A percentile compares a stretch with the other conserved stretches of the same genome.
Evolutionary conservation across 2,329 filamentous ascomycete species (phyloP).

Genomic region (Exophiala spinifera): DNA sequence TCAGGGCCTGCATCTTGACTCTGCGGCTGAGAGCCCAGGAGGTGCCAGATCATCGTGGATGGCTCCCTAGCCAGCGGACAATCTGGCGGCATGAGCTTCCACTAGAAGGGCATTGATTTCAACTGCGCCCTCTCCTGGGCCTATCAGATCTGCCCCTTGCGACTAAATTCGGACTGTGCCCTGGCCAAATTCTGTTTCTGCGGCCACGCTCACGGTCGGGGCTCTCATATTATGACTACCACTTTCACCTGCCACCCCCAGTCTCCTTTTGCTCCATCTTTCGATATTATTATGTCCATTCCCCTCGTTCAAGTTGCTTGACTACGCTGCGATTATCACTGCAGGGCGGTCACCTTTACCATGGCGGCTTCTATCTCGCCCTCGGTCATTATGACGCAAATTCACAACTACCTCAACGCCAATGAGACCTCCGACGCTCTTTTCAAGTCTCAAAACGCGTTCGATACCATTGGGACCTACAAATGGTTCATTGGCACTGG

Average conservation of each 20-base stretch:
- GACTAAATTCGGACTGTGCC: neutral
- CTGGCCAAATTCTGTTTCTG: neutral
- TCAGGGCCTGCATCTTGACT: conserved; percentile 2
- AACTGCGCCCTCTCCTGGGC: conserved; percentile 16
- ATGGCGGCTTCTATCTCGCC: conserved; percentile 31
- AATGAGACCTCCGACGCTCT: conserved; percentile 28
- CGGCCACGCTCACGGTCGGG: neutral
- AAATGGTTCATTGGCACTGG: conserved; percentile 30
- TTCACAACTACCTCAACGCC: conserved; percentile 26
- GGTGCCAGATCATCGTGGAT: conserved; percentile 8
- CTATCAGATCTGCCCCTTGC: conserved; percentile 7
- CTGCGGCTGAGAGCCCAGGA: conserved; percentile 1
- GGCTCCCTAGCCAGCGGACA: conserved; percentile 12
- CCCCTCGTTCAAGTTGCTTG: conserved; percentile 11
- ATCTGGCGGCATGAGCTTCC: neutral
- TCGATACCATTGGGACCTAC: conserved; percentile 28
- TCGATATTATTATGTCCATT: conserved; percentile 10
- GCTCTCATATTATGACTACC: conserved; percentile 5
- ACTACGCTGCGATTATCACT: conserved; percentile 13
- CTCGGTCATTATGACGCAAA: conserved; percentile 32
- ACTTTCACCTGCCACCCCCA: conserved; percentile 1
- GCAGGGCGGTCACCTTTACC: conserved; percentile 6
- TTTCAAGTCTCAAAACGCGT: conserved; percentile 27
- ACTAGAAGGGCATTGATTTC: neutral
- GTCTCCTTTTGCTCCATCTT: conserved; percentile 11